Percentiles rank a stretch among this genome's conserved stretches.
Evolutionary conservation across 2,329 filamentous ascomycete genomes (phyloP).

Genomic region (Aureobasidium sp.): DNA sequence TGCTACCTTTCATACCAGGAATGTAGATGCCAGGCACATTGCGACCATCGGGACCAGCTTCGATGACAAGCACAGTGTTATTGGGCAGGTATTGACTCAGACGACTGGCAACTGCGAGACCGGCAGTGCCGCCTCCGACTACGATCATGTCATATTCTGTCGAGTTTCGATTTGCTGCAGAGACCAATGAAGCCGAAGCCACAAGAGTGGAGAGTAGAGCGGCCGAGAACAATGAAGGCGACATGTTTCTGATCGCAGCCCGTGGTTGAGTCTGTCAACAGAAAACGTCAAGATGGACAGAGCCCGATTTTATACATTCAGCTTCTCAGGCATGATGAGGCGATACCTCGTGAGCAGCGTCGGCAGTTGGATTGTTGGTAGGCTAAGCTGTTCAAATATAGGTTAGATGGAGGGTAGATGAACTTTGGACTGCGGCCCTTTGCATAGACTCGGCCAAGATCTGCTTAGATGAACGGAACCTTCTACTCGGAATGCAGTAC

Average conservation of each 20-base stretch:
- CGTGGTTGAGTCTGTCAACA: background rate
- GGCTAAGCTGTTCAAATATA: background rate
- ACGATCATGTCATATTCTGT: slow-evolving; percentile 24
- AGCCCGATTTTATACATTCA: background rate
- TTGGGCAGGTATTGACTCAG: slow-evolving; percentile 25
- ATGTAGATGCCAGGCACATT: slow-evolving; percentile 19
- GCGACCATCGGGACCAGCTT: slow-evolving; percentile 25
- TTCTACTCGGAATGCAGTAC: no score
- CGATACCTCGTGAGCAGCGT: background rate
- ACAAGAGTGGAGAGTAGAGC: background rate
- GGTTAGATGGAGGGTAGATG: background rate
- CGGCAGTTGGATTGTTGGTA: background rate
- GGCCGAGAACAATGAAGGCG: background rate
- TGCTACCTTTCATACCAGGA: slow-evolving; percentile 22
- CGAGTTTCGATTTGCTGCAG: background rate
- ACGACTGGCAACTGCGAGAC: slow-evolving; percentile 26
- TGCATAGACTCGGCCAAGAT: background rate
- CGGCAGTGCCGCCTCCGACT: slow-evolving; percentile 26
- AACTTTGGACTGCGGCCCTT: background rate
- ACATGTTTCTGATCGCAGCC: background rate
- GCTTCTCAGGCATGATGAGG: background rate
- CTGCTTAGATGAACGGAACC: no score
- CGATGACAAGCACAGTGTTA: slow-evolving; percentile 27
- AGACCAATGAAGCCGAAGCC: background rate
- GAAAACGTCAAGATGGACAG: background rate